Base-by-base conservation (phyloP, 352 stramenopile species). In the Phytophthora capsici region DNA sequence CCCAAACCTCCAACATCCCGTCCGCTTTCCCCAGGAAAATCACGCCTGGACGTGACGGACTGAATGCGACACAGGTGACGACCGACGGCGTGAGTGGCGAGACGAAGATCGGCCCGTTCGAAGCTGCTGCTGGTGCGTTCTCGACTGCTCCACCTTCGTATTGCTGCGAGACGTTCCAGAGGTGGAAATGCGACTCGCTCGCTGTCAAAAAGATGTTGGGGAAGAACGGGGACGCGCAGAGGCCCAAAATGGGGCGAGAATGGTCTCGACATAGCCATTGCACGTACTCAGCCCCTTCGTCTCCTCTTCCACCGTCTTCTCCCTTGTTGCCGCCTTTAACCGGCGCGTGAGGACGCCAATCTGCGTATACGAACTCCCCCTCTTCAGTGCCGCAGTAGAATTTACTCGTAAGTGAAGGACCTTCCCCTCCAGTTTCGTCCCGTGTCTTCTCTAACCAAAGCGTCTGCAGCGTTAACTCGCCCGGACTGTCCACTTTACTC, bases 1-100 rank as follows among this genome's bases (percentile, higher is more conserved):
- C 94, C 94, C 93, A 98, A 38, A 98, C 89, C 61, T 98, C 89
- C 37, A 98, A 75, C 57, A 91, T 88, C 1, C 94, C 94, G 61
- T 98, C 93, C 10, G 82, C 73, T 64, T 95, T 96, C 20, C 87
- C 89, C 43, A 98, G 70, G 63, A 96, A 95, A 44, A 98, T 64
- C 17, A 97, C 91, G 2, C 73, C 91, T 4, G 94, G 90, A 1
- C 94, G 70, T 22, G 90, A 96, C 17, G 91, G 90, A n/a, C 85
- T 97, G 73, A 96, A 98, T 5, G 81, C 81, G 17, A 84, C 93
- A 44, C 86, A 92, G 4, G 88, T 97, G 45, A 97, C 82, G 17
- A 87, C 75, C 16, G 85, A 76, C 4, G 82, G 67, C 25, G 86
- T 87, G n/a, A 97, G 66, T 22, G 93, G 91, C 25, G 85, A 96